Evolutionary conservation across 192 early-diverging fungal species (phyloP).

Genomic region (Backusella parvicylindrica): DNA sequence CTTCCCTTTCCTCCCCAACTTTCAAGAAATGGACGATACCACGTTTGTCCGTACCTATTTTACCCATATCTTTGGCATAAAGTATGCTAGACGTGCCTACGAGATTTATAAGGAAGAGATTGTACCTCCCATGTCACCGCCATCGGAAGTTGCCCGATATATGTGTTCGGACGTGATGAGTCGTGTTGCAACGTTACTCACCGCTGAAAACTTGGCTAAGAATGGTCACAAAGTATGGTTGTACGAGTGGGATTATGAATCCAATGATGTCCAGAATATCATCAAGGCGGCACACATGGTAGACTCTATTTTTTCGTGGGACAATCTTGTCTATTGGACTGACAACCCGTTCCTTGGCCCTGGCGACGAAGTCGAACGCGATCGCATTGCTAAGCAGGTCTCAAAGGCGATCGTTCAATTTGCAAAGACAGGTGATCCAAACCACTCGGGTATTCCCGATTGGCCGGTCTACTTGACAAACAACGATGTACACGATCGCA

Average conservation of each 20-base stretch:
- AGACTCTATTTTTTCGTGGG: constrained; percentile 22
- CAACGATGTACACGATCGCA: neutral
- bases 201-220: constrained; percentile 12
- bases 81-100: constrained; percentile 14
- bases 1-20: constrained; percentile 21
- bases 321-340: constrained; percentile 20
- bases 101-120: constrained; percentile 20
- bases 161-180: constrained; percentile 26
- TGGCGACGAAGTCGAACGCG: constrained; percentile 26
- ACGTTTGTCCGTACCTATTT: constrained; percentile 25
- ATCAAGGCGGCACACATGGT: constrained; percentile 31
- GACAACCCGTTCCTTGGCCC: constrained; percentile 28
- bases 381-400: constrained; percentile 37
- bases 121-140: constrained; percentile 6
- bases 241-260: constrained; percentile 32
- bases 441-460: constrained; percentile 29
- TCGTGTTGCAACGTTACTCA: constrained; percentile 5
- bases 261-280: constrained; percentile 19
- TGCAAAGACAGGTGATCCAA: constrained; percentile 39
- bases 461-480: constrained; percentile 14
- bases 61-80: constrained; percentile 27
- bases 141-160: constrained; percentile 11
- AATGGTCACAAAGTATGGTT: constrained; percentile 6
- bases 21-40: constrained; percentile 14
- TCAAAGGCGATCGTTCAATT: constrained; percentile 30